These are phyloP conservation scores for Nothophaeocryptopus gaeumannii DNA, from an alignment of 2,329 filamentous ascomycete genomes.

Conservation along the genomic window DNA sequence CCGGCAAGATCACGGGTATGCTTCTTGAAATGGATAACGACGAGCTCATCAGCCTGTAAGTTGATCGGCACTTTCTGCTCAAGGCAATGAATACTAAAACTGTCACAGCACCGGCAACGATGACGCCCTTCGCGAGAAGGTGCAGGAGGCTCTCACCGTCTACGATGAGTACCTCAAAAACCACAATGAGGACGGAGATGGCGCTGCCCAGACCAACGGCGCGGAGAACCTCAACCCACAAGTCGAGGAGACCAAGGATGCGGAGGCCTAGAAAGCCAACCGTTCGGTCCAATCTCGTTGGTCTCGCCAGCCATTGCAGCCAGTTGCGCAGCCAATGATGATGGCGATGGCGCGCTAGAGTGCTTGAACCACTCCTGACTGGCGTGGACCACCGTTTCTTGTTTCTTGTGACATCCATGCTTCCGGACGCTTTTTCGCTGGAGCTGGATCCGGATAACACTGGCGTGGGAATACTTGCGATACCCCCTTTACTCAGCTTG, in stretches of 20 bases:
- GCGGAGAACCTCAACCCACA: slow-evolving; percentile 34
- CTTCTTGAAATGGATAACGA: slow-evolving; percentile 98
- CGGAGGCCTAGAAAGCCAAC: slow-evolving; percentile 30
- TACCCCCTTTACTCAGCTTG: slow-evolving; percentile 25
- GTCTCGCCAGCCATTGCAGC: slow-evolving; percentile 17
- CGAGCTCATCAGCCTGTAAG: slow-evolving; percentile 93
- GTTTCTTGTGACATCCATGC: slow-evolving; percentile 12
- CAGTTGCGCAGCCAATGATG: slow-evolving; percentile 15
- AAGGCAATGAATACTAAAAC: slow-evolving; percentile 30
- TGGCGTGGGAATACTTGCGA: slow-evolving; percentile 23
- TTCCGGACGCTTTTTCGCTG: slow-evolving; percentile 4
- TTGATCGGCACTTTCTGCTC: slow-evolving; percentile 42
- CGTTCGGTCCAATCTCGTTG: slow-evolving; percentile 16
- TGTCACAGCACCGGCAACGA: slow-evolving; percentile 80
- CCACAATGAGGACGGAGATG: slow-evolving; percentile 49
- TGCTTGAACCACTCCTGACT: slow-evolving; percentile 5
- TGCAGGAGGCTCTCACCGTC: slow-evolving; percentile 92
- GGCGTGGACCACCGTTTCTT: slow-evolving; percentile 10
- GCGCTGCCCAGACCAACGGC: slow-evolving; percentile 31
- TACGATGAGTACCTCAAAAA: slow-evolving; percentile 99
- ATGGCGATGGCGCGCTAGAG: slow-evolving; percentile 17
- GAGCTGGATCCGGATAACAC: slow-evolving; percentile 1
- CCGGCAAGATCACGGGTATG: slow-evolving; percentile 99
- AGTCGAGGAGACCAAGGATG: slow-evolving; percentile 33
- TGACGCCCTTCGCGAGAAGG: slow-evolving; percentile 84